Percentiles rank a stretch among this genome's conserved stretches.
Conservation (phyloP, 2,329 filamentous ascomycete genomes). For the Claviceps monticola region DNA sequence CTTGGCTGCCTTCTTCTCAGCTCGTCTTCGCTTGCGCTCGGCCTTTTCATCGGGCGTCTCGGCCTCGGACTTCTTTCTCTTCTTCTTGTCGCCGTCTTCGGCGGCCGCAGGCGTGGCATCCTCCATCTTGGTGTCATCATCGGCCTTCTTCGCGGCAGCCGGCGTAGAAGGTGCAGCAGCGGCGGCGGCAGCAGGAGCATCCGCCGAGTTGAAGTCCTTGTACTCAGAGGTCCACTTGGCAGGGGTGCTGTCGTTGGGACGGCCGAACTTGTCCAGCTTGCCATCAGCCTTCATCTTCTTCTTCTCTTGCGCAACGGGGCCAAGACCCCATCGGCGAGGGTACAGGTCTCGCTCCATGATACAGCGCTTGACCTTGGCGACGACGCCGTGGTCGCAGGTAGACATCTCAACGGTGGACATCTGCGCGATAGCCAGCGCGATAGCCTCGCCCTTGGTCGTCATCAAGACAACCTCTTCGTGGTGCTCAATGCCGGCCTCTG, state of each 20-base stretch:
- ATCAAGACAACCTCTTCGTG: constrained; percentile 96
- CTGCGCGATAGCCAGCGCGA: constrained; percentile 88
- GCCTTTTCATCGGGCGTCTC: constrained; percentile 58
- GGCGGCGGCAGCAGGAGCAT: constrained; percentile 28
- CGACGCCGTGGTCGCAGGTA: constrained; percentile 92
- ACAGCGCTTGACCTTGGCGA: constrained; percentile 97
- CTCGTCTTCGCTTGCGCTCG: constrained; percentile 45
- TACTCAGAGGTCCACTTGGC: constrained; percentile 87
- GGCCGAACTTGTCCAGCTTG: constrained; percentile 95
- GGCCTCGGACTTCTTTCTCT: constrained; percentile 72
- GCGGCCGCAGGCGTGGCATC: constrained; percentile 20
- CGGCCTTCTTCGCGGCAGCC: constrained; percentile 15
- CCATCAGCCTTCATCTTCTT: constrained; percentile 99
- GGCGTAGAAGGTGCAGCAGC: constrained; percentile 21
- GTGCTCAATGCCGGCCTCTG: constrained; percentile 79
- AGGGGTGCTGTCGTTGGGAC: constrained; percentile 82
- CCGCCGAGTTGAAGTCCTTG: constrained; percentile 66
- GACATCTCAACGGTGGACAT: constrained; percentile 98
- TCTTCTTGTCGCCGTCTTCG: constrained; percentile 46
- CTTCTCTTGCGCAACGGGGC: constrained; percentile 87
- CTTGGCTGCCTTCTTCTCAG: constrained; percentile 46
- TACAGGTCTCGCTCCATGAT: constrained; percentile 99
- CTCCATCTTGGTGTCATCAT: constrained; percentile 24
- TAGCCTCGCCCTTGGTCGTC: constrained; percentile 98
- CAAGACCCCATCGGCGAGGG: constrained; percentile 90